phyloP scores from a whole-genome alignment of 805 yeast genomes.

The Ogataea sp. region DNA sequence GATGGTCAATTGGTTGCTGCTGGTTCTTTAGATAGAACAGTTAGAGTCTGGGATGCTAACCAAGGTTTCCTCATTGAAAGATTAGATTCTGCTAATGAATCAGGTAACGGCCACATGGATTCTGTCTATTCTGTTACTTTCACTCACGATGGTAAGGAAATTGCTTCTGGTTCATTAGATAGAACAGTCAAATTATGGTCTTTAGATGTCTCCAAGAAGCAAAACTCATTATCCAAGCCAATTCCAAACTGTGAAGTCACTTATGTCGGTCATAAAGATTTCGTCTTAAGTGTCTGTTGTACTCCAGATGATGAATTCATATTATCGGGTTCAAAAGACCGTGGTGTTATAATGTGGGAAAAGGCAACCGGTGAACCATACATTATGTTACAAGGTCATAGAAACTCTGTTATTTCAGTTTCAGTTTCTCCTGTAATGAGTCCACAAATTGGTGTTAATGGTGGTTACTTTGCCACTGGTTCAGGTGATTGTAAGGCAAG shows the following conservation, averaged over 20 bases:
- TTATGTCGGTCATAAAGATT: slow-evolving; percentile 92
- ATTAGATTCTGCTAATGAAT: slow-evolving; percentile 80
- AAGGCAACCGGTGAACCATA: slow-evolving; percentile 85
- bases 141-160: slow-evolving; percentile 84
- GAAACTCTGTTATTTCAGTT: slow-evolving; percentile 91
- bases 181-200: slow-evolving; percentile 96
- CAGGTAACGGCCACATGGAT: slow-evolving; percentile 91
- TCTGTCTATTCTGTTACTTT: slow-evolving; percentile 93
- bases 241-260: slow-evolving; percentile 77
- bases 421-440: slow-evolving; percentile 78
- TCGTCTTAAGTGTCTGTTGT: slow-evolving; percentile 87
- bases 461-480: slow-evolving; percentile 92
- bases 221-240: slow-evolving; percentile 31
- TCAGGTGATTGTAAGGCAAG: slow-evolving; percentile 97
- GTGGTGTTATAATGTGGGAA: slow-evolving; percentile 97
- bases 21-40: slow-evolving; percentile 91
- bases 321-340: slow-evolving; percentile 90
- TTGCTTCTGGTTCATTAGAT: slow-evolving; percentile 92
- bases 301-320: slow-evolving; percentile 91
- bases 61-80: slow-evolving; percentile 90
- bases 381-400: slow-evolving; percentile 93
- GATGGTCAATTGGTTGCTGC: slow-evolving; percentile 93
- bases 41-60: slow-evolving; percentile 93
- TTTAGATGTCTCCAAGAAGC: slow-evolving; percentile 48
- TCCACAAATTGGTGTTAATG: slow-evolving; percentile 40